Percentiles rank a stretch among this genome's conserved stretches.
phyloP scores from a whole-genome alignment of 2,329 filamentous ascomycete species.

The Macrophomina phaseolina region DNA sequence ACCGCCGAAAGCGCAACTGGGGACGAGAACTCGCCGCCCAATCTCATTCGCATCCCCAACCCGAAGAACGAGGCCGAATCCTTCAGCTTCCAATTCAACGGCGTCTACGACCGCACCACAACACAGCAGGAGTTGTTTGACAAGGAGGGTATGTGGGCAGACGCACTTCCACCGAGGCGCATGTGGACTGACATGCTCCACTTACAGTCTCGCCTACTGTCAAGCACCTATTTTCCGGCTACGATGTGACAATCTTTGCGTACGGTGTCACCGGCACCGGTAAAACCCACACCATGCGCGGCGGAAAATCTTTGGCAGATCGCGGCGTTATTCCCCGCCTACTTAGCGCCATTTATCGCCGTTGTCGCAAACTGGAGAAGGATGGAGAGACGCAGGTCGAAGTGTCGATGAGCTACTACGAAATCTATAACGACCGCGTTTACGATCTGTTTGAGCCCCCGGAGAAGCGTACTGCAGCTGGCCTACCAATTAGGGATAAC shows the following conservation, averaged over 20 bases:
- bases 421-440: constrained; percentile 97
- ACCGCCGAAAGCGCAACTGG: constrained; percentile 56
- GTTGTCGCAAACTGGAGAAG: constrained; percentile 83
- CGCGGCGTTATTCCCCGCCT: constrained; percentile 86
- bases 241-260: constrained; percentile 88
- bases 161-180: not conserved
- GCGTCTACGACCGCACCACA: constrained; percentile 81
- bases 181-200: not conserved
- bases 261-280: constrained; percentile 93
- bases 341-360: constrained; percentile 82
- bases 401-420: constrained; percentile 87
- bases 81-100: constrained; percentile 93
- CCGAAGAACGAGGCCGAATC: constrained; percentile 91
- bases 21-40: constrained; percentile 55
- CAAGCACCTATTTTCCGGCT: constrained; percentile 88
- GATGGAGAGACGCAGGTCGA: constrained; percentile 76
- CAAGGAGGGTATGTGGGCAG: constrained; percentile 71
- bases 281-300: constrained; percentile 96
- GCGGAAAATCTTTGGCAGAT: constrained; percentile 83
- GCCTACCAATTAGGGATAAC: constrained; percentile 82
- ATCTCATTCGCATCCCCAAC: constrained; percentile 85
- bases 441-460: constrained; percentile 87
- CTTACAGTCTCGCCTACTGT: constrained; percentile 81
- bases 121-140: constrained; percentile 89
- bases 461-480: constrained; percentile 82